Percentiles rank a stretch among this genome's conserved stretches.
Conservation (phyloP, 805 yeast genomes). For the Cyberlindnera veronae region DNA sequence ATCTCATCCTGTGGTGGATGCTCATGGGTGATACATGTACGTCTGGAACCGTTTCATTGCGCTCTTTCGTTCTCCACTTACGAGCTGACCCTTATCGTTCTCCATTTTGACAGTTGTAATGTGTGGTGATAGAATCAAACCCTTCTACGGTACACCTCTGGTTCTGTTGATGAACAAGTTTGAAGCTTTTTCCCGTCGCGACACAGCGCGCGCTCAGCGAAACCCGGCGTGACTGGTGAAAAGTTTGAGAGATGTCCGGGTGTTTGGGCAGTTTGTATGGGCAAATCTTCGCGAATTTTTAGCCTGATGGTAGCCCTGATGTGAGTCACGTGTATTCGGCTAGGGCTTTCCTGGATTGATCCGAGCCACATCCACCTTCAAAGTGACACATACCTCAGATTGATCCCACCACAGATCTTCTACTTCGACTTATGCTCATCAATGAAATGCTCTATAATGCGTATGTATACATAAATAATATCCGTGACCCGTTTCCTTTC, state of each 20-base stretch:
- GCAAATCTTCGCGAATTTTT: neutral
- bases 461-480: neutral
- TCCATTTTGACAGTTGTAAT: slow-evolving; percentile 68
- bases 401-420: neutral
- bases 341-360: no score
- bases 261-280: slow-evolving; percentile 5
- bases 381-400: neutral
- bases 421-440: neutral
- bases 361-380: neutral
- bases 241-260: slow-evolving; percentile 12
- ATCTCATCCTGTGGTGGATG: neutral
- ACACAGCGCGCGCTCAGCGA: slow-evolving; percentile 1
- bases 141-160: neutral
- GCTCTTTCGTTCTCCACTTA: slow-evolving; percentile 46
- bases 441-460: neutral
- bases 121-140: slow-evolving; percentile 6
- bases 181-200: slow-evolving; percentile 16
- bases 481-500: neutral
- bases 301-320: slow-evolving; percentile 5
- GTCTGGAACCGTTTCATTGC: neutral
- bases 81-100: slow-evolving; percentile 99
- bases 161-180: slow-evolving; percentile 13
- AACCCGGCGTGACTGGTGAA: slow-evolving; percentile 14
- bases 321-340: slow-evolving; percentile 6
- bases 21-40: neutral